Conservation (phyloP, 805 yeast species). For the Wickerhamiella galacta region DNA sequence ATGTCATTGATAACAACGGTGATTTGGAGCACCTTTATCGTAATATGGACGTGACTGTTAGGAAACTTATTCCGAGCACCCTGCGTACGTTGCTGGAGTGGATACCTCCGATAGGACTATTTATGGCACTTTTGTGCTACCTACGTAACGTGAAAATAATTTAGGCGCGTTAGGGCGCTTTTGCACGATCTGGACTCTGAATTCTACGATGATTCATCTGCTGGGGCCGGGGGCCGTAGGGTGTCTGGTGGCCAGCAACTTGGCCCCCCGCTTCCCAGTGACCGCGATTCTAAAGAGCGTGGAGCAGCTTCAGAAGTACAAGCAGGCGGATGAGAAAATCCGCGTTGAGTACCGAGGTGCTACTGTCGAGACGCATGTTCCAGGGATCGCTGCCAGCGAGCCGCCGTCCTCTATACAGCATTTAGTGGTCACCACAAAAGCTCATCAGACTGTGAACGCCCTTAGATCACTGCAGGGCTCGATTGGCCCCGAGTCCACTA, state of each 20-base stretch:
- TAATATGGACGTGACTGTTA: conserved; percentile 28
- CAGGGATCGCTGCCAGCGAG: conserved; percentile 10
- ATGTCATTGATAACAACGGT: conserved; percentile 46
- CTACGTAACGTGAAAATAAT: background rate
- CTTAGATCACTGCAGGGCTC: conserved; percentile 34
- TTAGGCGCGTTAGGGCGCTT: too few species aligned
- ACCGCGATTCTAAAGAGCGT: background rate
- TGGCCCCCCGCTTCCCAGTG: background rate
- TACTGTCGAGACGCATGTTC: conserved; percentile 5
- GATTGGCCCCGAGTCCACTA: conserved; percentile 34
- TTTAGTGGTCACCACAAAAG: conserved; percentile 63
- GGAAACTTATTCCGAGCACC: conserved; percentile 24
- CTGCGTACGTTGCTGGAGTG: conserved; percentile 18
- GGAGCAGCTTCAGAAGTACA: background rate
- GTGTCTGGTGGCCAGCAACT: background rate
- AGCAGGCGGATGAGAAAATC: background rate
- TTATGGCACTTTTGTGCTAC: conserved; percentile 2
- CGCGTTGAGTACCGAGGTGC: background rate
- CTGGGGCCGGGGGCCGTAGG: background rate
- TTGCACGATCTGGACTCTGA: too few species aligned
- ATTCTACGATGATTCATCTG: conserved; percentile 1
- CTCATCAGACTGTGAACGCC: conserved; percentile 55
- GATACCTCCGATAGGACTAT: conserved; percentile 22
- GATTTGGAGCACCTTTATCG: conserved; percentile 28
- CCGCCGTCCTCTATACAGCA: conserved; percentile 28